Conservation (phyloP, 768 basidiomycete genomes). For the Tylopilus balloui region DNA sequence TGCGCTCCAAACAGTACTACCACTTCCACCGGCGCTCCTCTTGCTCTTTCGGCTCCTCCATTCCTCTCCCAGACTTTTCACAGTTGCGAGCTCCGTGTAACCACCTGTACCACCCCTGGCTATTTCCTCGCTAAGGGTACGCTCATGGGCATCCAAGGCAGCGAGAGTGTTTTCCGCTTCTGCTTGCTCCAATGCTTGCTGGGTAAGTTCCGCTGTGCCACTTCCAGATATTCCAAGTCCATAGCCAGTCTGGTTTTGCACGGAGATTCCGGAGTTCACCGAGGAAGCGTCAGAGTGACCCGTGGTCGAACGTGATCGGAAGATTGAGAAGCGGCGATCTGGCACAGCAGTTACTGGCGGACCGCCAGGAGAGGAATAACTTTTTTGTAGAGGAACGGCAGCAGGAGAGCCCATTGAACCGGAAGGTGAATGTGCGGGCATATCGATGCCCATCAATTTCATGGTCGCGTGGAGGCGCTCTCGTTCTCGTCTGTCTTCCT, state of each 20-base stretch:
- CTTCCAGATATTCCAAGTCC: conserved; percentile 28
- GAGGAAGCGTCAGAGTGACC: conserved; percentile 46
- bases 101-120: conserved; percentile 69
- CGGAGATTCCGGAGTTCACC: conserved; percentile 40
- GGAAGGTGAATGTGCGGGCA: conserved; percentile 48
- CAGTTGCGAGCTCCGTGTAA: conserved; percentile 70
- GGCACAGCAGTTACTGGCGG: conserved; percentile 27
- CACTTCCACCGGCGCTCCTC: conserved; percentile 56
- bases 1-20: conserved; percentile 84
- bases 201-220: conserved; percentile 49
- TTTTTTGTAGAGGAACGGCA: conserved; percentile 38
- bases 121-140: conserved; percentile 64
- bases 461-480: conserved; percentile 87
- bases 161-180: conserved; percentile 74
- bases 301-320: conserved; percentile 48
- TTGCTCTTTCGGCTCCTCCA: conserved; percentile 51
- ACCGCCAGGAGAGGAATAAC: conserved; percentile 35
- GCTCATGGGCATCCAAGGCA: conserved; percentile 77
- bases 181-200: conserved; percentile 72
- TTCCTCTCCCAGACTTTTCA: conserved; percentile 42
- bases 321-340: conserved; percentile 64
- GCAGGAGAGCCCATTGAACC: conserved; percentile 23
- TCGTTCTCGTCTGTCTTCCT: conserved; percentile 83
- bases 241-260: conserved; percentile 32
- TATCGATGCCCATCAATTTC: conserved; percentile 88